Evolutionary conservation across 2,329 filamentous ascomycete genomes (phyloP).

Genomic region (Colletotrichum sp.): DNA sequence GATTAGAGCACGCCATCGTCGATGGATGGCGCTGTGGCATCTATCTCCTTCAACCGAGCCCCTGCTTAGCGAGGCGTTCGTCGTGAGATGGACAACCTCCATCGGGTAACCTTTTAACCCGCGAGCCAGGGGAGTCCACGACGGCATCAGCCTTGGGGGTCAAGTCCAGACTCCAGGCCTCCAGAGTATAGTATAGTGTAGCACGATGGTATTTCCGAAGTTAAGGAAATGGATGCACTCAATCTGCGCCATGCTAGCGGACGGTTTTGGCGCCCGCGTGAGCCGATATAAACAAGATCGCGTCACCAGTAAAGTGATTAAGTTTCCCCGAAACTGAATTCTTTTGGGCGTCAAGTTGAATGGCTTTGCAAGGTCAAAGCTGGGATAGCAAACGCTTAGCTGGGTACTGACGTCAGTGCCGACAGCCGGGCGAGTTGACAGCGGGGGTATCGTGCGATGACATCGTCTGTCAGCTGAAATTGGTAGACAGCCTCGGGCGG

Average conservation of each 20-base stretch:
- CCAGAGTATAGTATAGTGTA: not conserved
- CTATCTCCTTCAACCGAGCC: slow-evolving; percentile 1
- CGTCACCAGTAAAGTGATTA: slow-evolving; percentile 5
- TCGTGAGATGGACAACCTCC: slow-evolving; percentile 1
- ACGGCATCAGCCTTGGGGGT: not conserved
- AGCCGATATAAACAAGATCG: not conserved
- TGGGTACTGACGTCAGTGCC: slow-evolving; percentile 15
- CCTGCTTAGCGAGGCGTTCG: not conserved
- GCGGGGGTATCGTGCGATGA: slow-evolving; percentile 7
- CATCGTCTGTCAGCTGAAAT: slow-evolving; percentile 21
- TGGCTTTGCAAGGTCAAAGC: slow-evolving; percentile 18
- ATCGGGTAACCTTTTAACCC: not conserved
- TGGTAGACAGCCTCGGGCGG: slow-evolving; percentile 3
- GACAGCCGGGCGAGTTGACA: slow-evolving; percentile 2
- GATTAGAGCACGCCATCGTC: not conserved
- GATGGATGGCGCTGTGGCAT: not conserved
- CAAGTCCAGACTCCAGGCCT: not conserved
- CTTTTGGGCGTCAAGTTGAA: not conserved
- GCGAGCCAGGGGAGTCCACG: not conserved
- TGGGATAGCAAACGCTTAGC: not conserved
- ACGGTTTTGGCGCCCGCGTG: not conserved
- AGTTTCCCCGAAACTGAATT: slow-evolving; percentile 13
- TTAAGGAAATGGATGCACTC: not conserved
- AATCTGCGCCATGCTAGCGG: slow-evolving; percentile 5
- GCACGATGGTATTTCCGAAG: not conserved